Evolutionary conservation across 352 stramenopile species (phyloP).

Genomic region (Phytophthora pistaciae): DNA sequence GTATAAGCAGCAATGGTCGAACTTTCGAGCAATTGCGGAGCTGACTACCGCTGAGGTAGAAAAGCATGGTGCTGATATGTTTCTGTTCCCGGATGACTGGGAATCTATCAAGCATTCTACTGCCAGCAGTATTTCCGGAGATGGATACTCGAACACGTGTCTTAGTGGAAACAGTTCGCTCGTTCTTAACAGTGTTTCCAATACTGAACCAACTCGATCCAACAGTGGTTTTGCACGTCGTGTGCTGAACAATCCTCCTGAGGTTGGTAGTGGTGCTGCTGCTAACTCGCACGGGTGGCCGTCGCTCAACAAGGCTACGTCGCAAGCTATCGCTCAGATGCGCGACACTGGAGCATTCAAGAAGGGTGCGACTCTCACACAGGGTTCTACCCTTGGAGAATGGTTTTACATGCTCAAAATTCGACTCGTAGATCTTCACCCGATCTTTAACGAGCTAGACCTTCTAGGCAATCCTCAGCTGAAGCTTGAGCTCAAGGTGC

Average conservation of each 20-base stretch:
- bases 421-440: not conserved
- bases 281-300: not conserved
- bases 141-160: not conserved
- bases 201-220: not conserved
- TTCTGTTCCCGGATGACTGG: conserved; percentile 2
- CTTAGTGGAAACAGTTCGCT: conserved; percentile 1
- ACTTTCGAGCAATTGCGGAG: not conserved
- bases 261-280: not conserved
- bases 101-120: not conserved
- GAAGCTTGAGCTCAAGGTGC: not conserved
- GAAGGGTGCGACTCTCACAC: not conserved
- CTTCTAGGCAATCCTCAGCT: not conserved
- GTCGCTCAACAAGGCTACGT: not conserved
- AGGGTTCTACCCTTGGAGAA: not conserved
- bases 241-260: not conserved
- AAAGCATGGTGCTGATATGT: conserved; percentile 4
- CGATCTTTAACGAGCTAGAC: not conserved
- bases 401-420: conserved; percentile 3
- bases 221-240: not conserved
- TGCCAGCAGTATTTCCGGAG: not conserved
- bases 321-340: conserved; percentile 2
- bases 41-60: not conserved
- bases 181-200: not conserved
- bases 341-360: conserved; percentile 3
- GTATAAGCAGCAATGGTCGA: not conserved